Evolutionary conservation across 2,329 filamentous ascomycete species (phyloP), one percentile per base, ranked within the genome.

Genomic region (Fusarium verticillioides): DNA sequence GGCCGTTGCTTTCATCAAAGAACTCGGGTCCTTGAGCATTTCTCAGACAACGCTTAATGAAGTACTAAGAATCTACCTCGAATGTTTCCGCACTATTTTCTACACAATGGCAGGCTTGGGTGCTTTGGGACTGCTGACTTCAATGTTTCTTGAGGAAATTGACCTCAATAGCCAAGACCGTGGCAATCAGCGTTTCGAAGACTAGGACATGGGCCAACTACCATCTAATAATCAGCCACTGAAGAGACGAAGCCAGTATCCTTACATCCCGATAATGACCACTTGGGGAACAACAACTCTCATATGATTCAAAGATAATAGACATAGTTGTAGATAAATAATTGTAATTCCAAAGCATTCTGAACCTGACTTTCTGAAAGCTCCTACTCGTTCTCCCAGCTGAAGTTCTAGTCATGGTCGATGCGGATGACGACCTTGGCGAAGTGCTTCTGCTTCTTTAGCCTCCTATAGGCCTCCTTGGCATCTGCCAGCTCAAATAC

Each of bases 381-480:
- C 10, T n/a, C 7, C 4, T 28, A 16, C 15, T 13, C 5, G 4
- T 12, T 46, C 10, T 23, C 23, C 26, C 26, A 26, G 26, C 26
- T 26, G 26, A 26, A 26, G 26, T 26, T 26, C 5, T 46, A 7
- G 13, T 13, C 21, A 15, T 78, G 72, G 16, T 77, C 68, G 32
- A 82, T 78, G 8, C 70, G 72, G 37, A 83, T 79, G 4, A 81
- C 59, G 30, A 83, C 74, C 72, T 83, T 83, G 5, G 81, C 75
- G 60, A 83, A 82, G 54, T 83, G 81, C 63, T 80, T 79, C 72
- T 81, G 77, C 58, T 79, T 76, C 49, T 78, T 66, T 23, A 83
- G 62, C 12, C 74, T 75, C 9, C 71, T 68, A n/a, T 81, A 83
- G 2, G 81, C 82, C 10, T 77, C 75, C 64, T 79, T 82, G 0